Base-by-base conservation (phyloP, 2,329 filamentous ascomycete genomes). In the Phoma sp. region DNA sequence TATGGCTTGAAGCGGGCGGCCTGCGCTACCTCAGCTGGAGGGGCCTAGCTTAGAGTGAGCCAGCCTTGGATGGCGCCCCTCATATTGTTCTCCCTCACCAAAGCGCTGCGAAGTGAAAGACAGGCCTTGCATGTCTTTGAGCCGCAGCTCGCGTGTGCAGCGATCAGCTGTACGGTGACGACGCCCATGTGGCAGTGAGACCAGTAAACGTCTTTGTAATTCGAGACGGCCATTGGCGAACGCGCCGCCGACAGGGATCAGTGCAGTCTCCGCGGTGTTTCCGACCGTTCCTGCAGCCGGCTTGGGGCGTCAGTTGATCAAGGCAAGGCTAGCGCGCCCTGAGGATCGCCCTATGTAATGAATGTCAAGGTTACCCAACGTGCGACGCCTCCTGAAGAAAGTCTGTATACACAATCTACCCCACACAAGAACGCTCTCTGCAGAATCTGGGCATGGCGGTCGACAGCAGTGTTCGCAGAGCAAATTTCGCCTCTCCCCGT, bases 381-480 rank as follows among this genome's bases (percentile, higher is more conserved):
- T 41, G 46, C 36, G 41, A 55, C 52, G 42, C 52, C 52, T 55
- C 52, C 52, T 55, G 52, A 55, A 42, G 52, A 50, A 37, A 45
- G 52, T 13, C 32, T 27, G 46, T 38, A 22, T 4, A 29, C 32
- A 29, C 32, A 36, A 32, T 32, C 10, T 40, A 46, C 42, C 52
- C 32, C 29, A 42, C 37, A 38, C 46, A 39, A 23, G 4, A 42
- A n/a, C 9, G 14, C 29, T 25, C 22, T 27, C 9, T 50, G 13
- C 32, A 37, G 23, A 10, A 27, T 7, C 32, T 36, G 23, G 49
- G 22, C 46, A 72, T 71, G 68, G 60, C 64, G 39, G 59, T 60
- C 27, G 67, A 66, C 47, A 60, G 66, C 54, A 67, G 61, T 45
- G 39, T 68, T 49, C 68, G 65, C 44, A 62, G 56, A 35, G 64